Conservation (phyloP, 192 early-diverging fungal genomes). For the Phlyctochytrium planicorne region DNA sequence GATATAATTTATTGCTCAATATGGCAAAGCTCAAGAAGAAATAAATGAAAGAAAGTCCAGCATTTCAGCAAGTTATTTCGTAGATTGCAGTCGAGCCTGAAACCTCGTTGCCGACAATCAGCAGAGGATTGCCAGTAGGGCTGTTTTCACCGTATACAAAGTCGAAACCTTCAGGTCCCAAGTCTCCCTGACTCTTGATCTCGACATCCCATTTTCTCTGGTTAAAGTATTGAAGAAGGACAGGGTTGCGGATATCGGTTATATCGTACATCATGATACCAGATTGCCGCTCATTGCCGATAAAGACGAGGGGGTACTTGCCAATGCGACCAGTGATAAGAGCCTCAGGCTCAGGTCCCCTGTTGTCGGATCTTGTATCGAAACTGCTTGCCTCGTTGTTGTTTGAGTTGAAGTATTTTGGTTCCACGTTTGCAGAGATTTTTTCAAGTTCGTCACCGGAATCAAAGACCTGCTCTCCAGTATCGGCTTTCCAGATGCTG, state of each 20-base stretch:
- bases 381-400: neutral
- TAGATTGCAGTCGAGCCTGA: neutral
- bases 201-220: neutral
- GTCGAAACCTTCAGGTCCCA: neutral
- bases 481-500: neutral
- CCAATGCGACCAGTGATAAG: neutral
- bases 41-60: neutral
- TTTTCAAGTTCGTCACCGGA: neutral
- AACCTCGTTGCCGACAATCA: neutral
- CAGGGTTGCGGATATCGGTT: neutral
- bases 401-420: neutral
- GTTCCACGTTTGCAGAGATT: neutral
- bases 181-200: neutral
- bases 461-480: neutral
- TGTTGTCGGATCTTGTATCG: neutral
- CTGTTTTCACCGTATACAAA: neutral
- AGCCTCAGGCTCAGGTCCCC: neutral
- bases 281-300: neutral
- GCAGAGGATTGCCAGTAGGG: neutral
- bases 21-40: neutral
- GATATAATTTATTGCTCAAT: no score
- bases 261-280: slow-evolving; percentile 1
- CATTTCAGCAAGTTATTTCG: neutral
- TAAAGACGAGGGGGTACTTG: neutral
- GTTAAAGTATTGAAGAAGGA: neutral